Percentiles rank a stretch among this genome's conserved stretches.
Conservation (phyloP, 192 early-diverging fungal species). For the Coemansia sp. region DNA sequence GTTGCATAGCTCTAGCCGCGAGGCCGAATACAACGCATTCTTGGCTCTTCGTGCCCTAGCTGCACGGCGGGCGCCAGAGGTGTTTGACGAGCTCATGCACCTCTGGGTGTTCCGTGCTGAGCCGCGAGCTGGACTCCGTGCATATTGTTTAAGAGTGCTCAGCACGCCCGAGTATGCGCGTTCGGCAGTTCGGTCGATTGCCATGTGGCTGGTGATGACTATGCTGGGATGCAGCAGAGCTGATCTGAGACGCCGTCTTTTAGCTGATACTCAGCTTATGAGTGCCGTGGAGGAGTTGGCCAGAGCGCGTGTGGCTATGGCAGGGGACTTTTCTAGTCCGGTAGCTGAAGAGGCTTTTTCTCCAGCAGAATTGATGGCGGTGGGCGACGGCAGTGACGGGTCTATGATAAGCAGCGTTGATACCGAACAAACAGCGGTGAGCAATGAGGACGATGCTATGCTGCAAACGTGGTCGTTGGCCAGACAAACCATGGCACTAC, state of each 20-base stretch:
- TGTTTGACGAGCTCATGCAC: constrained; percentile 30
- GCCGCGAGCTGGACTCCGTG: constrained; percentile 20
- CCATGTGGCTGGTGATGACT: constrained; percentile 29
- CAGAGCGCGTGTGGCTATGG: neutral
- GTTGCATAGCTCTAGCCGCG: constrained; percentile 3
- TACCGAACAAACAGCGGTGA: neutral
- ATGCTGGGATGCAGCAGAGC: constrained; percentile 15
- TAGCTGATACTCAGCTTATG: constrained; percentile 19
- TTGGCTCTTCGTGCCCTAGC: constrained; percentile 28
- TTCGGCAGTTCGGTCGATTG: constrained; percentile 21
- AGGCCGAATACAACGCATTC: constrained; percentile 26
- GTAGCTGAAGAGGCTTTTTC: constrained; percentile 5
- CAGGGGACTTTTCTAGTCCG: neutral
- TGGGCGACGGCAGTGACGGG: neutral
- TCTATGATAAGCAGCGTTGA: neutral
- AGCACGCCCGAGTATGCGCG: constrained; percentile 12
- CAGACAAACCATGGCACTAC: constrained; percentile 14
- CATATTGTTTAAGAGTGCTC: constrained; percentile 10
- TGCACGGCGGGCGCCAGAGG: constrained; percentile 11
- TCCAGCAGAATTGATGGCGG: constrained; percentile 1
- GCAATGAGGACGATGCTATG: constrained; percentile 2
- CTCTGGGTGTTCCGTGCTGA: constrained; percentile 17
- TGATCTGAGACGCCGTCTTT: constrained; percentile 14
- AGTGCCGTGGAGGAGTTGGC: constrained; percentile 23
- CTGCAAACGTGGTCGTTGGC: constrained; percentile 24